These are phyloP conservation scores for Notholithocarpus densiflorus DNA, from an alignment of 306 rosid genomes.

Conservation along the genomic window DNA sequence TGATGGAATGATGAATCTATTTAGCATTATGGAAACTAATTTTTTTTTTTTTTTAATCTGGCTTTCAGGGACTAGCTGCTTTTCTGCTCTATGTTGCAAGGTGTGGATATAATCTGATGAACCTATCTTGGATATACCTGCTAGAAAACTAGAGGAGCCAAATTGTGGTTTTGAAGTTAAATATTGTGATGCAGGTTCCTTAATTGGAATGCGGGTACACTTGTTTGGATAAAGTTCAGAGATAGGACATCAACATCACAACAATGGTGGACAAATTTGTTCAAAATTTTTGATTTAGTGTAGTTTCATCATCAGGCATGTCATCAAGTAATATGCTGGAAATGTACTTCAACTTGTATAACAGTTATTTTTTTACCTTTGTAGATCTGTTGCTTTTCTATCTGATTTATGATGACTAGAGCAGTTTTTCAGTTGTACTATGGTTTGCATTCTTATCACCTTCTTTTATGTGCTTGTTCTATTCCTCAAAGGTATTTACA, in stretches of 20 bases:
- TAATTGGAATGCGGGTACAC: neutral
- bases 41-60: conserved; percentile 3
- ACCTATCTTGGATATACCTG: conserved; percentile 1
- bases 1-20: neutral
- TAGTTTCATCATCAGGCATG: neutral
- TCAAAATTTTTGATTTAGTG: neutral
- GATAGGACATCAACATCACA: neutral
- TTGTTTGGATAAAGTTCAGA: neutral
- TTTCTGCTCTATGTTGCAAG: neutral
- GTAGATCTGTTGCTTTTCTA: neutral
- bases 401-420: neutral
- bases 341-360: neutral
- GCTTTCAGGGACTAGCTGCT: conserved; percentile 64
- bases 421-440: neutral
- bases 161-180: neutral
- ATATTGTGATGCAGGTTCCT: conserved; percentile 19
- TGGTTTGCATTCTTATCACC: neutral
- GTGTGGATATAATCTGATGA: conserved; percentile 27
- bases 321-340: neutral
- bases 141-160: conserved; percentile 12
- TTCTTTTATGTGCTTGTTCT: neutral
- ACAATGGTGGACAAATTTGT: neutral
- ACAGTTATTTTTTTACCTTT: neutral
- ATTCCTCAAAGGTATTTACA: neutral
- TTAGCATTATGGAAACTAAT: conserved; percentile 6